Base-by-base conservation (phyloP, 2,329 filamentous ascomycete species). In the Chaetomium strumarium region DNA sequence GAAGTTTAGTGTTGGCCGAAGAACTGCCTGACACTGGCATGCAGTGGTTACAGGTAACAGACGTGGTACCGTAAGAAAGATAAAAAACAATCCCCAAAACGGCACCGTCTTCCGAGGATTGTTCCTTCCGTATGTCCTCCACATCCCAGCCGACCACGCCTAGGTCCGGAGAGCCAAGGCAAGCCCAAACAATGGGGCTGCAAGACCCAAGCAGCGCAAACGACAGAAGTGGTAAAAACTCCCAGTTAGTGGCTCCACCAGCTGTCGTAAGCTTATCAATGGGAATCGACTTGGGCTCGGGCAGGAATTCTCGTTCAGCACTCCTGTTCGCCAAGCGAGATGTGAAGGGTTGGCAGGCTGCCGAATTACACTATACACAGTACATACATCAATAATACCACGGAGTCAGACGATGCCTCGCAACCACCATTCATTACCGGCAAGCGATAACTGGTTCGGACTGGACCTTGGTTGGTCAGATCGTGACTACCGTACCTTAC, bases 191-290 rank as follows among this genome's bases (percentile, higher is more conserved):
- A 42, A 44, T 31, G 34, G 40, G 51, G 44, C 55, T 14, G 54
- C 51, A 50, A 53, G 37, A 55, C 50, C 55, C 55, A 57, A 57
- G 55, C 31, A 37, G 29, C 31, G 37, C 33, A 48, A 45, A 48
- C 24, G 40, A 46, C 49, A 30, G 39, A 51, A 52, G 53, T 12
- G 53, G 53, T n/a, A 46, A 52, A 38, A 40, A 44, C 37, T 33
- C 36, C 40, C 44, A 38, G 11, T 34, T 24, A 13, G 38, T 14
- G 47, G 37, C 45, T 34, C 55, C 55, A 49, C 55, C 38, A n/a
- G 33, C 30, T 45, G 55, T 52, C 52, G 55, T 57, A 51, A 57
- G 55, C 55, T 57, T 54, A 57, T 57, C 51, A 45, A 50, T 50
- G 42, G 11, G 24, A 47, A 43, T 45, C 41, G 20, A 36, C 16